Base-by-base conservation (phyloP, 129 eudicot species). In the Pittosporum tobira region DNA sequence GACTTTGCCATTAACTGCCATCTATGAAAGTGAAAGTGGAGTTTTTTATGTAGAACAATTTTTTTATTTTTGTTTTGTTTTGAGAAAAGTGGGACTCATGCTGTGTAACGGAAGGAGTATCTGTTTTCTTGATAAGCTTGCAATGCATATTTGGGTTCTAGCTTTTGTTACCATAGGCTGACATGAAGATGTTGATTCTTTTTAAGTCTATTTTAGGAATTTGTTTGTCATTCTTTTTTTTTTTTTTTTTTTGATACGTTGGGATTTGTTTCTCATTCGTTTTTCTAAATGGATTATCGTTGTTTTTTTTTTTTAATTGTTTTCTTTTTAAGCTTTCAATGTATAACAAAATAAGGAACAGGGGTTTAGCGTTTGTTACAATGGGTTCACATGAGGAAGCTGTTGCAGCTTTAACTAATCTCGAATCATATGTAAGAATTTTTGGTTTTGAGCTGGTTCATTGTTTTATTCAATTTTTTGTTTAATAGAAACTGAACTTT, bases 321-420 rank as follows among this genome's bases (percentile, higher is more conserved):
- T 49, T 47, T 50, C 26, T 65, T 6, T 15, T 69, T 48, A 19
- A 89, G 97, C 64, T 89, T 57, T 75, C 97, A 2, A 91, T 86
- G 98, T 77, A 75, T 65, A 86, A 77, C 70, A 91, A 79, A 67
- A 78, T 73, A 22, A 80, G 85, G 62, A 91, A 83, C 68, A 68
- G 96, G 66, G 96, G 96, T 22, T 68, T 91, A 55, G 95, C 78
- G n/a, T 90, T 90, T 66, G 87, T 90, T 31, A 66, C 85, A 28
- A 86, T 90, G 98, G 77, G 79, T 14, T 86, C 95, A 12, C 84
- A 65, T 6, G 98, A 90, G 62, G 98, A 90, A 75, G 98, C 95
- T 42, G 27, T 67, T 71, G 78, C 85, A 50, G 95, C 88, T 76
- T 26, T 90, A 38, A 75, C 67, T 42, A 79, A 73, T 62, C 95